Base-by-base conservation (phyloP, 2,329 filamentous ascomycete species). In the Cylindrodendrum hubeiense region DNA sequence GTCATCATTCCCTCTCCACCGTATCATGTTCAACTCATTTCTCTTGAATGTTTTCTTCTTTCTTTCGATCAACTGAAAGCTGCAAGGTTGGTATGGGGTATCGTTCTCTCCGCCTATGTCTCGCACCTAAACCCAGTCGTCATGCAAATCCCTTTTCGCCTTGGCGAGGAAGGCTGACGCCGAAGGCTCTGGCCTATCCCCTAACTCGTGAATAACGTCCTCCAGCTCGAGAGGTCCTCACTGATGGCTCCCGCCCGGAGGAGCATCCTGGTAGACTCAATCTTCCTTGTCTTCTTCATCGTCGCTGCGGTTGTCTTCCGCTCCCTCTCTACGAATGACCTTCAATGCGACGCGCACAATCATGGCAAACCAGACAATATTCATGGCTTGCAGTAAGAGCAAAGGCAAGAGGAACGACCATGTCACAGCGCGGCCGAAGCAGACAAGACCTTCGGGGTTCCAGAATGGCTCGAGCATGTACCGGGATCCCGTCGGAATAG, bases 271-370 rank as follows among this genome's bases (percentile, higher is more conserved):
- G 28, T 21, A 50, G 19, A 28, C 21, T 58, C 30, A 58, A 28
- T 56, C 39, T 41, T 65, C 56, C 30, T 55, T 60, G 26, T 53
- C 61, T 19, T 8, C 51, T n/a, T 65, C 63, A 17, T 61, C 63
- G 5, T 66, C 64, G 37, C 64, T 66, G 21, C 64, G 60, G 15
- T 39, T 66, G 21, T 66, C 64, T n/a, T 66, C 60, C 0, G 64
- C 64, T 3, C 60, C 60, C 21, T 63, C 44, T 9, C n/a, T 51
- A 3, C 60, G 54, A 39, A 66, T 54, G 10, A 66, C 60, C 15
- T 30, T 55, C 37, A 54, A 33, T n/a, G 60, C 60, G 15, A 66
- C 39, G 5, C 64, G 64, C 5, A n/a, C 60, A 43, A 66, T 66
- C 64, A 66, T 66, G 37, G 44, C 54, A 12, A 66, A 51, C 64